A percentile compares a stretch with the other conserved stretches of the same genome.
phyloP scores from a whole-genome alignment of 768 basidiomycete species.

The Fomitopsis pulvina region DNA sequence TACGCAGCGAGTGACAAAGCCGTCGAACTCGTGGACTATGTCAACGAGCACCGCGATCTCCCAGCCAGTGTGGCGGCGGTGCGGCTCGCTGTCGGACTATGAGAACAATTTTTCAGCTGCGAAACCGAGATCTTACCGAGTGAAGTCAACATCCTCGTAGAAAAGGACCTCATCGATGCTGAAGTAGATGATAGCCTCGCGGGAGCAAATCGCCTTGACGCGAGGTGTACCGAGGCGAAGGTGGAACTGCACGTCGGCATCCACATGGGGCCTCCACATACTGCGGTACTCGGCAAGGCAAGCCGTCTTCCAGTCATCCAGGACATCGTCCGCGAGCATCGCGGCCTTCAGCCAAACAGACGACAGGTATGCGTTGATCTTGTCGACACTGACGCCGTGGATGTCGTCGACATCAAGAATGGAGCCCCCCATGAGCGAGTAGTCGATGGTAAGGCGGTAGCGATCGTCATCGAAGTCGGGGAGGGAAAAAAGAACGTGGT shows the following conservation, averaged over 20 bases:
- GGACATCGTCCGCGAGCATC: conserved; percentile 12
- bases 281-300: conserved; percentile 22
- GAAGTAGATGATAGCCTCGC: conserved; percentile 22
- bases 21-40: conserved; percentile 16
- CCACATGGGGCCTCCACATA: conserved; percentile 13
- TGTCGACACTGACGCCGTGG: conserved; percentile 17
- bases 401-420: conserved; percentile 12
- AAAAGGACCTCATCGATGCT: conserved; percentile 19
- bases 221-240: conserved; percentile 21
- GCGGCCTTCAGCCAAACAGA: conserved; percentile 21
- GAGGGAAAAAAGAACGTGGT: conserved; percentile 24
- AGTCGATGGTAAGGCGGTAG: conserved; percentile 17
- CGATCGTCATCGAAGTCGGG: conserved; percentile 25
- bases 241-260: conserved; percentile 16
- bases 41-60: conserved; percentile 21
- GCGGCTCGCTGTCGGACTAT: background rate
- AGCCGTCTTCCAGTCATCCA: conserved; percentile 8
- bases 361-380: conserved; percentile 21
- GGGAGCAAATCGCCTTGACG: conserved; percentile 20
- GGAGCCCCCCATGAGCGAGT: conserved; percentile 17
- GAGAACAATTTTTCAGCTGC: background rate
- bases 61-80: conserved; percentile 12
- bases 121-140: conserved; percentile 6
- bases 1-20: conserved; percentile 15
- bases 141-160: conserved; percentile 13